phyloP scores from a whole-genome alignment of 768 basidiomycete genomes.

The Hortiboletus flavorubellus region DNA sequence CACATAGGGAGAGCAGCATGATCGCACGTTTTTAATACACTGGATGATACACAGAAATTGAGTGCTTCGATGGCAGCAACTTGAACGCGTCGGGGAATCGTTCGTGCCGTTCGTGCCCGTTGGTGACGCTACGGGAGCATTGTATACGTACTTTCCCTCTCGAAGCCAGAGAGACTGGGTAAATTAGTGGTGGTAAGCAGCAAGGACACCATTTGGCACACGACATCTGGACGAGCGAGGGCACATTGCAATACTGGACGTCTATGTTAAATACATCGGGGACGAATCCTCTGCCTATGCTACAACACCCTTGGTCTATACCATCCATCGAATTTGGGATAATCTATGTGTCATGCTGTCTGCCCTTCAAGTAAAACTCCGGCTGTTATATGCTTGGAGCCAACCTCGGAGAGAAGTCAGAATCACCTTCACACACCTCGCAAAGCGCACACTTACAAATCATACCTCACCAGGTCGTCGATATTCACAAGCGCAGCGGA shows the following conservation, averaged over 20 bases:
- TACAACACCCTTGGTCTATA: constrained; percentile 15
- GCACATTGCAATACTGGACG: not conserved
- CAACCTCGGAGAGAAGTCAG: constrained; percentile 39
- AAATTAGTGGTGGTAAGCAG: constrained; percentile 52
- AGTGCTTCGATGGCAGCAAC: constrained; percentile 6
- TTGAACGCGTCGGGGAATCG: not conserved
- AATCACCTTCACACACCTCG: not conserved
- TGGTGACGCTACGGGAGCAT: constrained; percentile 54
- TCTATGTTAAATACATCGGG: constrained; percentile 10
- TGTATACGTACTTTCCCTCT: constrained; percentile 88
- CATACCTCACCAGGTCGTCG: constrained; percentile 85
- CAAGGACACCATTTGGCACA: constrained; percentile 29
- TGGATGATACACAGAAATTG: not conserved
- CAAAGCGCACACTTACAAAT: constrained; percentile 58
- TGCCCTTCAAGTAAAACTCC: not conserved
- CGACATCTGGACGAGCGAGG: not conserved
- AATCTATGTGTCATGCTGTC: constrained; percentile 12
- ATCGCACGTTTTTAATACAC: not conserved
- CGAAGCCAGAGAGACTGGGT: constrained; percentile 68
- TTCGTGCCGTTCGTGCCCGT: constrained; percentile 20
- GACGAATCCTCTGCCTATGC: constrained; percentile 12
- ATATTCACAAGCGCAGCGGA: constrained; percentile 73
- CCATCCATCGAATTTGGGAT: not conserved
- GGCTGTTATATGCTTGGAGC: constrained; percentile 43
- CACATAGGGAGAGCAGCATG: constrained; percentile 3